These are phyloP conservation scores for Debaryomycetaceae sp. DNA, from an alignment of 1,139 yeast species.

Conservation along the genomic window DNA sequence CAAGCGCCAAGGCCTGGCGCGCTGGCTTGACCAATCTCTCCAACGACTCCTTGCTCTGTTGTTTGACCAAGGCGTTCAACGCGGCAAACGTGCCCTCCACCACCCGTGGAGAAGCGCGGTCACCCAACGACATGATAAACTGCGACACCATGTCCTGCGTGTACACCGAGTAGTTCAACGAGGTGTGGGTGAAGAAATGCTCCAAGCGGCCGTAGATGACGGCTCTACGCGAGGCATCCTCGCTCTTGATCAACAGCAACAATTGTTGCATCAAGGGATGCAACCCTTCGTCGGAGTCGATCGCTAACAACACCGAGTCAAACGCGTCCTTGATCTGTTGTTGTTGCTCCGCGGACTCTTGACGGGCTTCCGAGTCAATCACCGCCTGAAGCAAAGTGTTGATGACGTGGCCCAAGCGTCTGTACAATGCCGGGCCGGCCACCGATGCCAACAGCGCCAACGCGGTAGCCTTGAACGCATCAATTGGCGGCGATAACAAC, in stretches of 20 bases:
- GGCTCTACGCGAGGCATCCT: slow-evolving; percentile 63
- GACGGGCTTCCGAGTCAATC: slow-evolving; percentile 27
- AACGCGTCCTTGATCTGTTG: slow-evolving; percentile 51
- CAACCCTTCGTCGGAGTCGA: slow-evolving; percentile 74
- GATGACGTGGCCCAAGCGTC: slow-evolving; percentile 65
- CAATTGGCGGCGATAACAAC: slow-evolving; percentile 75
- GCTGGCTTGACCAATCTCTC: slow-evolving; percentile 79
- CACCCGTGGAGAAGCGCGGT: slow-evolving; percentile 50
- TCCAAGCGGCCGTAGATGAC: slow-evolving; percentile 69
- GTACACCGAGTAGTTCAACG: slow-evolving; percentile 69
- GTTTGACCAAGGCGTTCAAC: slow-evolving; percentile 60
- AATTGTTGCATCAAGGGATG: slow-evolving; percentile 84
- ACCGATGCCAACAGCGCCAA: slow-evolving; percentile 86
- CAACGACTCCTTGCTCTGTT: slow-evolving; percentile 69
- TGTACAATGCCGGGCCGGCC: slow-evolving; percentile 81
- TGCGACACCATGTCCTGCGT: slow-evolving; percentile 71
- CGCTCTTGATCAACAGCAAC: slow-evolving; percentile 70
- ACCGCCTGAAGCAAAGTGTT: slow-evolving; percentile 67
- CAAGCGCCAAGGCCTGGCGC: slow-evolving; percentile 62
- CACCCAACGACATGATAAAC: slow-evolving; percentile 71
- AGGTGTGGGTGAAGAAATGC: slow-evolving; percentile 60
- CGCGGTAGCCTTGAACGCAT: slow-evolving; percentile 79
- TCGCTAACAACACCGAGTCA: slow-evolving; percentile 65
- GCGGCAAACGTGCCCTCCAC: slow-evolving; percentile 71
- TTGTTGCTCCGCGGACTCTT: slow-evolving; percentile 31